These are phyloP conservation scores for Myxozyma lipomycoides DNA, from an alignment of 805 yeast species.

Conservation along the genomic window DNA sequence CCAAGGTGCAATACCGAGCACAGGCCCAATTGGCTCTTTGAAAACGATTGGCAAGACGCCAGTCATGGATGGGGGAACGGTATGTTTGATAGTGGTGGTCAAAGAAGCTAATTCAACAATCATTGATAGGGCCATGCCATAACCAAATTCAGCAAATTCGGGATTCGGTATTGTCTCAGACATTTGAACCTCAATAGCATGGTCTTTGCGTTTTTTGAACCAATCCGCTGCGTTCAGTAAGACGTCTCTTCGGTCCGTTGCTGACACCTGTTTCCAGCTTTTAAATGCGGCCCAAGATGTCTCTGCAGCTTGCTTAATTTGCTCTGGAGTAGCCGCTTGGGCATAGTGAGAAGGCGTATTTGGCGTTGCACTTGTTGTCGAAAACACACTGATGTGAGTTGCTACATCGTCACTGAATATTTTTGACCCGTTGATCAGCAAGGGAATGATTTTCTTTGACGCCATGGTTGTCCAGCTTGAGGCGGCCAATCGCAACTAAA, in stretches of 20 bases:
- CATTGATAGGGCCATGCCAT: slow-evolving; percentile 9
- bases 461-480: too few relatives aligned
- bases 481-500: too few relatives aligned
- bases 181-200: slow-evolving; percentile 18
- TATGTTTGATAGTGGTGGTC: slow-evolving; percentile 8
- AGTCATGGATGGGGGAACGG: slow-evolving; percentile 9
- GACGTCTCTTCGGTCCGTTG: slow-evolving; percentile 12
- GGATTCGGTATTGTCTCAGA: slow-evolving; percentile 13
- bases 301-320: slow-evolving; percentile 11
- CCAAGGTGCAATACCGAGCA: slow-evolving; percentile 86
- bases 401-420: slow-evolving; percentile 1
- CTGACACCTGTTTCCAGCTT: slow-evolving; percentile 9
- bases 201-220: slow-evolving; percentile 6
- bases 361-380: not conserved
- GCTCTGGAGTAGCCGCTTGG: slow-evolving; percentile 17
- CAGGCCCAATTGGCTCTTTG: slow-evolving; percentile 75
- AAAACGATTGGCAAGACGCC: slow-evolving; percentile 12
- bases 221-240: slow-evolving; percentile 13
- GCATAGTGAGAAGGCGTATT: slow-evolving; percentile 10
- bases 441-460: not conserved
- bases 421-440: slow-evolving; percentile 1
- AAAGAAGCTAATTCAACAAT: slow-evolving; percentile 19
- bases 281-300: slow-evolving; percentile 12
- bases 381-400: slow-evolving; percentile 8
- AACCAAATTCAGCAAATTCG: slow-evolving; percentile 6